Conservation (phyloP, 2,329 filamentous ascomycete genomes). For the Penicillium sp. region DNA sequence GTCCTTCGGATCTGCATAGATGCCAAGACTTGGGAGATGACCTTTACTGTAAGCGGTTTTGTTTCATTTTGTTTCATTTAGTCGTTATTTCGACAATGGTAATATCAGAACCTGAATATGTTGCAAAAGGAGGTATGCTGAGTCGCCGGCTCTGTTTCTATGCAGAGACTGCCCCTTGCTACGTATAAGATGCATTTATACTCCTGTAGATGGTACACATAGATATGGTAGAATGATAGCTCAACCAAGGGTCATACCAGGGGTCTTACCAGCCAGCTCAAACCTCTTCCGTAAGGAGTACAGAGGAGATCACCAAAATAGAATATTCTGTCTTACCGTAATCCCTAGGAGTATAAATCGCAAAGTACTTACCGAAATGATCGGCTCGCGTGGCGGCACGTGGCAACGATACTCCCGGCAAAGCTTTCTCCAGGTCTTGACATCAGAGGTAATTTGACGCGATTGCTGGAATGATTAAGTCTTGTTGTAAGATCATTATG, state of each 20-base stretch:
- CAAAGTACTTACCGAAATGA: slow-evolving; percentile 1
- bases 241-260: too few species aligned
- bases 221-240: too few species aligned
- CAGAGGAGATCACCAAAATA: too few species aligned
- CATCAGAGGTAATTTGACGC: not conserved
- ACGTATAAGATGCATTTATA: not conserved
- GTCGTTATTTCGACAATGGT: not conserved
- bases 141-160: not conserved
- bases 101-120: not conserved
- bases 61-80: not conserved
- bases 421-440: slow-evolving; percentile 1
- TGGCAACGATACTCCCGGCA: slow-evolving; percentile 20
- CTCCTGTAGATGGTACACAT: too few species aligned
- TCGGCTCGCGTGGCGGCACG: slow-evolving; percentile 16
- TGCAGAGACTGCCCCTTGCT: not conserved
- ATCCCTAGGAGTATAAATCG: not conserved
- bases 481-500: not conserved
- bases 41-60: not conserved
- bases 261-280: too few species aligned
- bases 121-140: not conserved
- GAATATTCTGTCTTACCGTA: not conserved
- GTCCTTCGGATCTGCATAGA: not conserved
- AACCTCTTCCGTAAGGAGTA: too few species aligned
- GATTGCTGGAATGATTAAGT: not conserved
- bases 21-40: not conserved